Conservation (phyloP, 2,329 filamentous ascomycete genomes). For the Didymella segeticola region DNA sequence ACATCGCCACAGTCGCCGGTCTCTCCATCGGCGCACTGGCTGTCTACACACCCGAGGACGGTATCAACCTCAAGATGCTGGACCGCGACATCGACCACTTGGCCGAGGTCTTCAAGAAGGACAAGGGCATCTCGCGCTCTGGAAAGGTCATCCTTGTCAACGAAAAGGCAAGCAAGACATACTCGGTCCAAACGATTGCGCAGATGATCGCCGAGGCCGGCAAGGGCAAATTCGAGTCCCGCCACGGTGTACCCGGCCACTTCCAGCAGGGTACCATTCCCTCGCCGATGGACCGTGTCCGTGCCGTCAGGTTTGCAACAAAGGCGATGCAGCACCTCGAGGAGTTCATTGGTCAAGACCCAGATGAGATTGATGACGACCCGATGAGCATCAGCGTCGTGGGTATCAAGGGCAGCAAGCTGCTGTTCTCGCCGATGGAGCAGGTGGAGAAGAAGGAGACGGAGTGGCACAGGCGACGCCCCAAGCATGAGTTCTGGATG, state of each 20-base stretch:
- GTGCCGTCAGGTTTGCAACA: slow-evolving; percentile 89
- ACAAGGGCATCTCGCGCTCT: slow-evolving; percentile 86
- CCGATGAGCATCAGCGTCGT: slow-evolving; percentile 80
- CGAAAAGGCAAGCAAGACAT: slow-evolving; percentile 88
- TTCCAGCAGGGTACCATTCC: slow-evolving; percentile 58
- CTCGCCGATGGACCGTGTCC: slow-evolving; percentile 93
- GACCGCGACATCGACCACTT: slow-evolving; percentile 88
- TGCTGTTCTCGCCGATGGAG: slow-evolving; percentile 85
- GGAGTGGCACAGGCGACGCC: slow-evolving; percentile 90
- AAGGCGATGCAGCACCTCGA: slow-evolving; percentile 95
- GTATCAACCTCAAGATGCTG: slow-evolving; percentile 91
- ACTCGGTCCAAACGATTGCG: slow-evolving; percentile 90
- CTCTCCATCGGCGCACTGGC: slow-evolving; percentile 90
- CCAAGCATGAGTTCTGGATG: slow-evolving; percentile 85
- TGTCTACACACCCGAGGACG: slow-evolving; percentile 97
- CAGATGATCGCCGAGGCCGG: slow-evolving; percentile 96
- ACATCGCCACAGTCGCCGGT: slow-evolving; percentile 88
- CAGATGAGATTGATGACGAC: slow-evolving; percentile 74
- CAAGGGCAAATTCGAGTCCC: slow-evolving; percentile 87
- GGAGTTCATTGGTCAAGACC: slow-evolving; percentile 68
- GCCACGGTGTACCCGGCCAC: slow-evolving; percentile 69
- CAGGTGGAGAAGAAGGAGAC: slow-evolving; percentile 82
- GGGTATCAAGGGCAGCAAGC: slow-evolving; percentile 86
- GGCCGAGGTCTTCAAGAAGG: slow-evolving; percentile 81
- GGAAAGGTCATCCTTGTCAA: slow-evolving; percentile 97